Percentiles rank a stretch among this genome's conserved stretches.
phyloP scores from a whole-genome alignment of 768 basidiomycete genomes.

The Calocera viscosa region DNA sequence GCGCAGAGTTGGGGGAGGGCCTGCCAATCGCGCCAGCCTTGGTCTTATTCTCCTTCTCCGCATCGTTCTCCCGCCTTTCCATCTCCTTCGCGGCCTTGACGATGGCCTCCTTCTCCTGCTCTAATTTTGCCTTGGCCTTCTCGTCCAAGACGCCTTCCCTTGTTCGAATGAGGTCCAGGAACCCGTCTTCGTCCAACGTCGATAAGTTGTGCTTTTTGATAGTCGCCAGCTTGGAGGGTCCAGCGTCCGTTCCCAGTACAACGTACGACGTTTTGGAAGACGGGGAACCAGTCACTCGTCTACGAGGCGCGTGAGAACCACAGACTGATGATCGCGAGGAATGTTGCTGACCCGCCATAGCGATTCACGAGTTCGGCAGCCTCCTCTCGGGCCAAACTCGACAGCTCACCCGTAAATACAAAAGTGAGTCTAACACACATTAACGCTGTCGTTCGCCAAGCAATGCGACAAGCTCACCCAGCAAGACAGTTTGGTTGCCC shows the following conservation, averaged over 20 bases:
- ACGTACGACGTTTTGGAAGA: constrained; percentile 86
- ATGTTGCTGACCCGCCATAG: constrained; percentile 63
- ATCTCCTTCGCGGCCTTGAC: constrained; percentile 62
- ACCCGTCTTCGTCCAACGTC: constrained; percentile 77
- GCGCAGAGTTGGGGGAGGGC: constrained; percentile 24
- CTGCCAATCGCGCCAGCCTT: constrained; percentile 19
- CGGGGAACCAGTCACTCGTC: constrained; percentile 75
- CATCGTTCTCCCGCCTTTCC: constrained; percentile 55
- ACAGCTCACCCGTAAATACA: constrained; percentile 91
- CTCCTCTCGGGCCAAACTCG: constrained; percentile 77
- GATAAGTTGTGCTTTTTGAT: constrained; percentile 69
- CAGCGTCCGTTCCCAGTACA: constrained; percentile 76
- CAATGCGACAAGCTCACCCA: constrained; percentile 29
- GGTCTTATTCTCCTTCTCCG: constrained; percentile 27
- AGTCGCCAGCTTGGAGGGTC: constrained; percentile 72
- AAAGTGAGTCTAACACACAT: constrained; percentile 42
- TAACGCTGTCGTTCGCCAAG: neutral
- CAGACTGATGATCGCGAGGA: constrained; percentile 7
- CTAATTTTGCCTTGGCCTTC: constrained; percentile 67
- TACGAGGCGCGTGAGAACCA: constrained; percentile 24
- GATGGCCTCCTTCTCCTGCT: constrained; percentile 69
- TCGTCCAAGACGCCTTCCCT: constrained; percentile 53
- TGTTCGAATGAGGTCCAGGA: constrained; percentile 67
- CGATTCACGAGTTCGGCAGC: constrained; percentile 80
- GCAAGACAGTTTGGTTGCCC: constrained; percentile 60